Evolutionary conservation across 768 basidiomycete genomes (phyloP).

Genomic region (Paxillus involutus): DNA sequence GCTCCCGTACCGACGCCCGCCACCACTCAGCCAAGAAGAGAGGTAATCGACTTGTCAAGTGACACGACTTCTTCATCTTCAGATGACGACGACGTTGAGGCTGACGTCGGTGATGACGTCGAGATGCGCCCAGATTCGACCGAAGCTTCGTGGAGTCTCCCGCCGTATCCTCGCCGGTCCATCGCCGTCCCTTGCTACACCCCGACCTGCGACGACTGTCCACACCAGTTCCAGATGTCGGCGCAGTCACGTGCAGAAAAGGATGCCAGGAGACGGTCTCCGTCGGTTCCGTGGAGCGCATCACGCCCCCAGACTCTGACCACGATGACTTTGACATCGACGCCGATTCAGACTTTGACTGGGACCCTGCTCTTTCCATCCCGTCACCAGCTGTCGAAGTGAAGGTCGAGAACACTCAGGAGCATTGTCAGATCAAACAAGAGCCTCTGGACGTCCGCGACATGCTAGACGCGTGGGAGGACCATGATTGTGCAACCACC

Average conservation of each 20-base stretch:
- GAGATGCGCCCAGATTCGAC: conserved; percentile 20
- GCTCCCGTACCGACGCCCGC: conserved; percentile 19
- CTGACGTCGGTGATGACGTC: conserved; percentile 17
- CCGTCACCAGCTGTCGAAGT: conserved; percentile 20
- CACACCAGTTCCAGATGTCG: conserved; percentile 29
- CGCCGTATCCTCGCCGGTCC: conserved; percentile 57
- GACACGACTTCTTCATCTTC: conserved; percentile 35
- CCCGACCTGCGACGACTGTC: conserved; percentile 39
- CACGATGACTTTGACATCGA: conserved; percentile 47
- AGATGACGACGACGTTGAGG: conserved; percentile 34
- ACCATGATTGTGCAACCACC: conserved; percentile 42
- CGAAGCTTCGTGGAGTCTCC: conserved; percentile 49
- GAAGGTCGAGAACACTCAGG: conserved; percentile 26
- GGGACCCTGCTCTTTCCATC: conserved; percentile 46
- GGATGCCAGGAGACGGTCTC: conserved; percentile 48
- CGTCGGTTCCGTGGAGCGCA: conserved; percentile 57
- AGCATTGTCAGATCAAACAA: conserved; percentile 46
- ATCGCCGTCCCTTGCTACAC: conserved; percentile 59
- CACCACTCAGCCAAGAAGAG: conserved; percentile 19
- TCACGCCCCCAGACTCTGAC: conserved; percentile 70
- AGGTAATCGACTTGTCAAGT: conserved; percentile 42
- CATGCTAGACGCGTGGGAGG: conserved; percentile 71
- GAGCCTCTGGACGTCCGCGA: conserved; percentile 63
- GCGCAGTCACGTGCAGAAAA: conserved; percentile 18
- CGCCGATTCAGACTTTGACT: conserved; percentile 57